Conservation (phyloP, 148 eudicot species). For the Diospyros lotus region DNA sequence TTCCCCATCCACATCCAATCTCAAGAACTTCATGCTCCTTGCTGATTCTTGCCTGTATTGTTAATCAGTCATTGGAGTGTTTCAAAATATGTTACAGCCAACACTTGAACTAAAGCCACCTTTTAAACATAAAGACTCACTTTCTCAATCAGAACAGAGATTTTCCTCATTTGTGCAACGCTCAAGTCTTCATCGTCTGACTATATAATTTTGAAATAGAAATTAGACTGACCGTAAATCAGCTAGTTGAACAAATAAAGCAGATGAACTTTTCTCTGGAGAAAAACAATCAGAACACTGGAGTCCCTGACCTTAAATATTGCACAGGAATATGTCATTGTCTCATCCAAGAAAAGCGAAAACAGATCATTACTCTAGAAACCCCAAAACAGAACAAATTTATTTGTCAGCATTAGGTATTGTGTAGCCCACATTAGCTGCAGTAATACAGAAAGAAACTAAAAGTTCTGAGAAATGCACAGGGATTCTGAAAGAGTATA, state of each 20-base stretch:
- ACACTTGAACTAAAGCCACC: background rate
- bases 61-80: background rate
- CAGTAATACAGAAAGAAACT: background rate
- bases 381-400: conserved; percentile 2
- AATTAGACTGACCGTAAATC: background rate
- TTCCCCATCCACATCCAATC: conserved; percentile 98
- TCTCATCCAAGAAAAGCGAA: conserved; percentile 86
- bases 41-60: conserved; percentile 56
- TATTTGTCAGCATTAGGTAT: background rate
- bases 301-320: conserved; percentile 64
- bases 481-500: background rate
- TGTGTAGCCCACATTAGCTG: background rate
- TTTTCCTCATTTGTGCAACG: conserved; percentile 77
- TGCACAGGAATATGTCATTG: conserved; percentile 96
- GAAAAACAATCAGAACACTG: background rate
- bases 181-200: conserved; percentile 74
- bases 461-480: background rate
- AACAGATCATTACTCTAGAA: conserved; percentile 88
- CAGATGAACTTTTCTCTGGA: background rate
- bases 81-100: background rate
- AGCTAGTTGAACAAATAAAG: background rate
- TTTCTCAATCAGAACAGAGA: conserved; percentile 59
- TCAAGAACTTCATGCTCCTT: conserved; percentile 77
- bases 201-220: conserved; percentile 25
- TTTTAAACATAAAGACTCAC: conserved; percentile 20